phyloP scores from a whole-genome alignment of 306 rosid genomes.

The Carpinus fangiana region DNA sequence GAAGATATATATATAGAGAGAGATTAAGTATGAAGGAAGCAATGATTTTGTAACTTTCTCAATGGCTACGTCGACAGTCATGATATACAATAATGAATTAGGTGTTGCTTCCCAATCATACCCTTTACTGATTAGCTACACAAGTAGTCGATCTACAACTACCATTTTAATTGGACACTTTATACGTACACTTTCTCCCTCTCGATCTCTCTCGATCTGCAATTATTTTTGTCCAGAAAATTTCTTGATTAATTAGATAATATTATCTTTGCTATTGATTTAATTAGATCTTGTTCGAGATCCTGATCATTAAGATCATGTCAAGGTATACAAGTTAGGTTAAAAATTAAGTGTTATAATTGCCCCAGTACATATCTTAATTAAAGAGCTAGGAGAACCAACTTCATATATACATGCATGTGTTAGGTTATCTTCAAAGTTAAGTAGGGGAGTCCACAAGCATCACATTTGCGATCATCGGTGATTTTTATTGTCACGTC shows the following conservation, averaged over 20 bases:
- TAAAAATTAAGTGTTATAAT: not conserved
- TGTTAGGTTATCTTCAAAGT: no score
- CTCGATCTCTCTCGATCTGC: no score
- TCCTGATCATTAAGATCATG: not conserved
- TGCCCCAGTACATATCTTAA: not conserved
- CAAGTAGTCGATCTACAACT: not conserved
- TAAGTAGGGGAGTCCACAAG: no score
- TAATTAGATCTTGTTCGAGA: not conserved
- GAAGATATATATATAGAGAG: not conserved
- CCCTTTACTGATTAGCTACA: not conserved
- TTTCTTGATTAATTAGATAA: not conserved
- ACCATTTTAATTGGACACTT: no score
- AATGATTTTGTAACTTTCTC: slow-evolving; percentile 9
- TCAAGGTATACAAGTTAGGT: not conserved
- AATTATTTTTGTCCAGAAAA: not conserved
- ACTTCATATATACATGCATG: no score
- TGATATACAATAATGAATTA: slow-evolving; percentile 4
- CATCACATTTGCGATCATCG: no score
- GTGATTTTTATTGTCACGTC: no score
- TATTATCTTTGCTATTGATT: not conserved
- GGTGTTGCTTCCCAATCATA: slow-evolving; percentile 2
- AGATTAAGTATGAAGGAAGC: not conserved
- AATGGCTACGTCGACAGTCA: not conserved
- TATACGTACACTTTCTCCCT: no score
- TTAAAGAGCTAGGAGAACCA: not conserved